Conservation (phyloP, 2,329 filamentous ascomycete genomes). For the Stagonosporopsis tanaceti region DNA sequence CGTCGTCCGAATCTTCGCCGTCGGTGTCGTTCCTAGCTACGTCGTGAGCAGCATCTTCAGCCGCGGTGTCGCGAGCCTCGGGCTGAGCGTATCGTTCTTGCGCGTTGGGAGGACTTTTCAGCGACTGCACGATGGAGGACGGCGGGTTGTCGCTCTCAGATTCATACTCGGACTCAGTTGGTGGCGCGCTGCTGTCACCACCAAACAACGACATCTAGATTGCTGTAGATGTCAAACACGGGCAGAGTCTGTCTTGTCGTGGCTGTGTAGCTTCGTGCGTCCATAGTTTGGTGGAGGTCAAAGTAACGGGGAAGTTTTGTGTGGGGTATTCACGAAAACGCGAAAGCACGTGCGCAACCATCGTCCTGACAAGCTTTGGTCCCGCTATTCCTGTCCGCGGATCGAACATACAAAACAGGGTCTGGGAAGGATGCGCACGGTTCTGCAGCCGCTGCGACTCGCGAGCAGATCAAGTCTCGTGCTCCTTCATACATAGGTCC, state of each 20-base stretch:
- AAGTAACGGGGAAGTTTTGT: background rate
- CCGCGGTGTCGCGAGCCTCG: background rate
- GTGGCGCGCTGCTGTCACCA: slow-evolving; percentile 35
- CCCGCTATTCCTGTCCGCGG: slow-evolving; percentile 2
- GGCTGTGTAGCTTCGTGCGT: slow-evolving; percentile 3
- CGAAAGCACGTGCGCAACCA: slow-evolving; percentile 15
- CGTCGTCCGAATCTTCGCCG: slow-evolving; percentile 29
- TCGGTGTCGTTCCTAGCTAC: slow-evolving; percentile 17
- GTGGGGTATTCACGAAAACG: slow-evolving; percentile 16
- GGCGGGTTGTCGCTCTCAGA: slow-evolving; percentile 20
- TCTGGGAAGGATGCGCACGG: background rate
- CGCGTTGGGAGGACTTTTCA: slow-evolving; percentile 12
- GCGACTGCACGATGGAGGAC: slow-evolving; percentile 15
- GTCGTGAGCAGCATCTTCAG: background rate
- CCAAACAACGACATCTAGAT: slow-evolving; percentile 51
- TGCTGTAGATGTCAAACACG: slow-evolving; percentile 27
- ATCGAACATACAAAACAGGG: background rate
- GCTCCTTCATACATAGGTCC: background rate
- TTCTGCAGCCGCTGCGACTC: background rate
- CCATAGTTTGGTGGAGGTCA: slow-evolving; percentile 9
- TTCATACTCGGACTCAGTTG: slow-evolving; percentile 23
- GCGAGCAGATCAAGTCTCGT: background rate
- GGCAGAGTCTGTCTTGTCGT: background rate
- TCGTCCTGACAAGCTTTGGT: slow-evolving; percentile 7
- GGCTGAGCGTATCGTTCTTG: slow-evolving; percentile 14